A percentile compares a stretch with the other conserved stretches of the same genome.
Evolutionary conservation across 148 eudicot species (phyloP).

Genomic region (Rhododendron henanense): DNA sequence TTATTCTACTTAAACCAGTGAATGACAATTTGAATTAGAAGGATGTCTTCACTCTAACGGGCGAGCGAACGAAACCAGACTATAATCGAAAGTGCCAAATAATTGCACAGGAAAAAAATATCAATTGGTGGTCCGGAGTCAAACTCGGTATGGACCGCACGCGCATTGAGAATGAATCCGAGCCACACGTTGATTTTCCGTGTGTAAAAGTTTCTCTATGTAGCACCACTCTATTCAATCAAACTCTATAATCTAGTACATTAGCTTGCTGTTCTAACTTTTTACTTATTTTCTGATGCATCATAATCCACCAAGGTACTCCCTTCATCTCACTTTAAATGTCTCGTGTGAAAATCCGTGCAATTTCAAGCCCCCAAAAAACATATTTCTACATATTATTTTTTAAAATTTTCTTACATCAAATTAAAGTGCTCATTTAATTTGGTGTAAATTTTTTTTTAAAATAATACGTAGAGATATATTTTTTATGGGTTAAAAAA

Average conservation of each 20-base stretch:
- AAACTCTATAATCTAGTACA: too few relatives aligned
- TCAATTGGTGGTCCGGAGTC: neutral
- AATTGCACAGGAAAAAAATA: neutral
- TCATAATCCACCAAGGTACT: neutral
- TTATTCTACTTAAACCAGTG: neutral
- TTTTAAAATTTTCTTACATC: too few relatives aligned
- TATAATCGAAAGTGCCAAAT: neutral
- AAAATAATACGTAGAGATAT: too few relatives aligned
- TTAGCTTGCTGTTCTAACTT: too few relatives aligned
- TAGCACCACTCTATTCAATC: too few relatives aligned
- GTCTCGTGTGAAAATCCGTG: too few relatives aligned
- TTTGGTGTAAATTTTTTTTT: too few relatives aligned
- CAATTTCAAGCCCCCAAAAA: too few relatives aligned
- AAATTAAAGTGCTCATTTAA: too few relatives aligned
- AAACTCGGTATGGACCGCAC: neutral
- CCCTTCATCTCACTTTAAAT: too few relatives aligned
- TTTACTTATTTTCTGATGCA: neutral
- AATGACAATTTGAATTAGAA: neutral
- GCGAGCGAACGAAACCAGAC: neutral
- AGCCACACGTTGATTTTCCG: neutral
- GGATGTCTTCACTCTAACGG: neutral
- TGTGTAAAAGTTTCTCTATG: neutral
- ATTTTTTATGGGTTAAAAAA: too few relatives aligned
- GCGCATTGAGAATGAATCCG: neutral
- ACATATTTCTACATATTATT: too few relatives aligned